Conservation (phyloP, 768 basidiomycete species). For the Amanita phalloides region DNA sequence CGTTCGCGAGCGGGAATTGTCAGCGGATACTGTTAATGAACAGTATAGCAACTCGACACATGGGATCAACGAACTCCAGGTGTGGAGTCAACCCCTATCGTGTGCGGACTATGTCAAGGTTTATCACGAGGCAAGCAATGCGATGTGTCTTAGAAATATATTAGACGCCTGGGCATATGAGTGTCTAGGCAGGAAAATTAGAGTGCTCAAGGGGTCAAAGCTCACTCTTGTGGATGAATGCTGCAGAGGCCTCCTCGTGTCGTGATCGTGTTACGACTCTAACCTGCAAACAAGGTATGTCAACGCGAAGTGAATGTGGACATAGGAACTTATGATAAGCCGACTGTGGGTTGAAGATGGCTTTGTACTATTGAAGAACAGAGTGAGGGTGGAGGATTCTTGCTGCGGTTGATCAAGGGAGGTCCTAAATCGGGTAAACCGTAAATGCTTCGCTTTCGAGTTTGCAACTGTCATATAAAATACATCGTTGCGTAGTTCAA, state of each 20-base stretch:
- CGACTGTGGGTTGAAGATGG: too few relatives aligned
- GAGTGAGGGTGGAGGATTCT: too few relatives aligned
- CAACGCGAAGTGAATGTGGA: background rate
- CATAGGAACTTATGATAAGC: background rate
- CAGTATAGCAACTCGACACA: background rate
- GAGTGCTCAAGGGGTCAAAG: constrained; percentile 35
- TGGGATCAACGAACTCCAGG: background rate
- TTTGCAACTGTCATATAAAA: background rate
- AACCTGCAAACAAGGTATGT: background rate
- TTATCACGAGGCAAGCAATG: constrained; percentile 41
- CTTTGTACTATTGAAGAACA: too few relatives aligned
- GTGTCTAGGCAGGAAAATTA: constrained; percentile 20
- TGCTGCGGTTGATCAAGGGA: too few relatives aligned
- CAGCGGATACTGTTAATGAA: background rate
- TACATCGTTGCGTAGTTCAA: background rate
- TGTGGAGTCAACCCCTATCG: constrained; percentile 15
- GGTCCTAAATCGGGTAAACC: background rate
- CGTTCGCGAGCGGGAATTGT: constrained; percentile 4
- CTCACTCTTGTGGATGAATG: constrained; percentile 38
- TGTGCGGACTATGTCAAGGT: constrained; percentile 43
- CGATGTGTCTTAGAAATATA: constrained; percentile 37
- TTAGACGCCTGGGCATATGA: constrained; percentile 39
- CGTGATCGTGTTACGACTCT: constrained; percentile 11
- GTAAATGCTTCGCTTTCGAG: background rate
- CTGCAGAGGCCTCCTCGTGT: constrained; percentile 35